Evolutionary conservation across 805 yeast genomes (phyloP), one percentile per base, ranked within the genome.

Genomic region (Lachancea waltii): DNA sequence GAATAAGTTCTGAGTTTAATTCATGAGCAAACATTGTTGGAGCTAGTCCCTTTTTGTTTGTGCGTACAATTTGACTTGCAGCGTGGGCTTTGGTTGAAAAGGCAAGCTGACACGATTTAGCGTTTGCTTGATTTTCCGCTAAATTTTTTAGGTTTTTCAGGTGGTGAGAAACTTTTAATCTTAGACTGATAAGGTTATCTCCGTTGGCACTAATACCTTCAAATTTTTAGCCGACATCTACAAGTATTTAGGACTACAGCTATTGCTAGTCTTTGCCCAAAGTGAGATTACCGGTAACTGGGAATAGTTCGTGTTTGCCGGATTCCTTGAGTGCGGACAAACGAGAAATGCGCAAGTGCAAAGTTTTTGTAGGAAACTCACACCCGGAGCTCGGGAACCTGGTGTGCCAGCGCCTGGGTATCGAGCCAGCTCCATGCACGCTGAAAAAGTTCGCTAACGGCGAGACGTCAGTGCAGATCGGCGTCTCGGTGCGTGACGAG

Each of bases 401-500:
- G 46, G 95, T 92, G 30, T 92, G 98, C 65, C 85, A 85, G 43
- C 72, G 89, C 38, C 68, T 92, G 30, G 97, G 97, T 24, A 87
- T 87, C 30, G 85, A 85, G 54, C 87, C 95, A 8, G 97, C 97
- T 20, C 95, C 95, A 20, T 85, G 94, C 56, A 77, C 92, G 7
- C 69, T 90, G 50, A 82, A 84, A 63, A 89, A 87, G 64, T 92
- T 92, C 64, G 84, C 96, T 46, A 92, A 92, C 58, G 98, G 98
- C 39, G 99, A 92, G 67, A 92, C 98, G 3, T 83, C 95, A 31
- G 96, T 94, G 33, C 95, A 85, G 59, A 85, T 90, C 48, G 95
- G 97, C 32, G 89, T 81, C 21, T 85, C 95, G 23, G 95, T 92
- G 32, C 77, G 98, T 63, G 97, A 92, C 59, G 97, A 92, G 62